A percentile compares a stretch with the other conserved stretches of the same genome.
Evolutionary conservation across 192 early-diverging fungal genomes (phyloP).

Genomic region (Chytriomyces hyalinus): DNA sequence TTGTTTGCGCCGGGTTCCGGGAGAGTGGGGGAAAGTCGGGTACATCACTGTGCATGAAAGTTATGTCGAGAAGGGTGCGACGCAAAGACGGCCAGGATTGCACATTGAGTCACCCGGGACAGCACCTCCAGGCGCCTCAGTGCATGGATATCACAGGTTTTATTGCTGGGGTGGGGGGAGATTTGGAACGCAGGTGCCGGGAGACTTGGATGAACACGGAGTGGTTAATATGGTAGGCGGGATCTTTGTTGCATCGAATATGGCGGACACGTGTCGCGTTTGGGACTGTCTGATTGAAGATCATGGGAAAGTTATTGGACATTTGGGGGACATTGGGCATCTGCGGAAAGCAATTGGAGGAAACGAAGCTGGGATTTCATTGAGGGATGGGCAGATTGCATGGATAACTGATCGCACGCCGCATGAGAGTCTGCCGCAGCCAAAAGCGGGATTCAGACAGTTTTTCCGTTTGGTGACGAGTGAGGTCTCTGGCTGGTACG

Average conservation of each 20-base stretch:
- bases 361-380: background rate
- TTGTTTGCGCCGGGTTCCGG: background rate
- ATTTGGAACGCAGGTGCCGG: background rate
- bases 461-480: slow-evolving; percentile 8
- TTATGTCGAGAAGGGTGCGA: background rate
- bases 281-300: background rate
- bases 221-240: background rate
- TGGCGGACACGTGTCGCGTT: background rate
- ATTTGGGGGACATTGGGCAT: slow-evolving; percentile 12
- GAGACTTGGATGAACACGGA: background rate
- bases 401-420: slow-evolving; percentile 22
- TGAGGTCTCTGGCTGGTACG: background rate
- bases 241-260: slow-evolving; percentile 10
- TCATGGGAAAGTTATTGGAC: background rate
- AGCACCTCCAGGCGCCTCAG: background rate
- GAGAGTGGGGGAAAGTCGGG: slow-evolving; percentile 12
- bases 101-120: slow-evolving; percentile 12
- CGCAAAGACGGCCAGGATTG: slow-evolving; percentile 2
- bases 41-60: slow-evolving; percentile 15
- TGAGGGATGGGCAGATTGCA: background rate
- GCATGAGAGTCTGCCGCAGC: slow-evolving; percentile 12
- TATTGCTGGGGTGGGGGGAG: slow-evolving; percentile 8
- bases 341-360: background rate
- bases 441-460: slow-evolving; percentile 10
- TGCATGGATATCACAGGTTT: background rate